Conservation (phyloP, 192 early-diverging fungal species). For the Fimicolochytrium jonesii region DNA sequence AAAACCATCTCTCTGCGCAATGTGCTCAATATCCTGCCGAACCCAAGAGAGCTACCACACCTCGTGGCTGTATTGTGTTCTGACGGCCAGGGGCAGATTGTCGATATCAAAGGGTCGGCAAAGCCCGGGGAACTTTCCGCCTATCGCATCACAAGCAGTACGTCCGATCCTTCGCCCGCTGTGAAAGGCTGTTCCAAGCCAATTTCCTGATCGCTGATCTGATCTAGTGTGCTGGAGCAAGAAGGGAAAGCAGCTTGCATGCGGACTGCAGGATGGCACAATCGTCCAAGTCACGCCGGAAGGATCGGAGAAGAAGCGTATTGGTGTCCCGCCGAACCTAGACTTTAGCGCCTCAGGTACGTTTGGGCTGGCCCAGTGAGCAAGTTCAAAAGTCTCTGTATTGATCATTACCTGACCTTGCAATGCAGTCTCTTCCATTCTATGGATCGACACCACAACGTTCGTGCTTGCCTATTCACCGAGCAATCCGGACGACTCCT, state of each 20-base stretch:
- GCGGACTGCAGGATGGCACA: conserved; percentile 56
- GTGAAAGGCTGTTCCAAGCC: too few relatives aligned
- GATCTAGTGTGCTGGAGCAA: conserved; percentile 69
- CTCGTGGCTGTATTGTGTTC: conserved; percentile 4
- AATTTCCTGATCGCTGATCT: background rate
- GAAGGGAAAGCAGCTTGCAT: conserved; percentile 86
- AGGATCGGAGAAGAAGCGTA: conserved; percentile 56
- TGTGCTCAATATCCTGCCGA: conserved; percentile 11
- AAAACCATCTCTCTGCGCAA: too few relatives aligned
- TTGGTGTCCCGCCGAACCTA: conserved; percentile 51
- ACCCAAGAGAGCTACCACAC: conserved; percentile 6
- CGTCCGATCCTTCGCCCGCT: too few relatives aligned
- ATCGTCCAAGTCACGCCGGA: conserved; percentile 61
- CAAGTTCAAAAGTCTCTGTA: too few relatives aligned
- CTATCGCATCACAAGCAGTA: too few relatives aligned
- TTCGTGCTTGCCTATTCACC: conserved; percentile 66
- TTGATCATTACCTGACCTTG: too few relatives aligned
- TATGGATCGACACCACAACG: conserved; percentile 71
- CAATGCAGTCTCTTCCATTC: conserved; percentile 55
- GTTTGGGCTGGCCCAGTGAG: too few relatives aligned
- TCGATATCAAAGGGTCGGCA: background rate
- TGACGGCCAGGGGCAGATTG: conserved; percentile 9
- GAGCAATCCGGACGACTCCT: conserved; percentile 36
- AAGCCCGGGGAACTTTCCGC: too few relatives aligned
- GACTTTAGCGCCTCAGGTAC: too few relatives aligned